Conservation (phyloP, 169 alveolate genomes). For the Plasmodium gallinaceum region DNA sequence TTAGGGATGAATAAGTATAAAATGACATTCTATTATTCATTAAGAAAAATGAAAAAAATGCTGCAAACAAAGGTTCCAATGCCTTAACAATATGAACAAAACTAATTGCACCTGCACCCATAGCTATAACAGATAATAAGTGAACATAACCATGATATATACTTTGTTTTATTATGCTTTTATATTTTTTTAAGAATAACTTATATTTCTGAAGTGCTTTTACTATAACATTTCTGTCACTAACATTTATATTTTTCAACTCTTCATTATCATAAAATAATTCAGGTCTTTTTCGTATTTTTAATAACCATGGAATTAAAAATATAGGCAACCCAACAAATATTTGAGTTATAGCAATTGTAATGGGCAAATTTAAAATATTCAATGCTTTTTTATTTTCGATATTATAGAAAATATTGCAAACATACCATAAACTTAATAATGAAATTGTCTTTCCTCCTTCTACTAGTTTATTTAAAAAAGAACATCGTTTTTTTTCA, state of each 20-base stretch:
- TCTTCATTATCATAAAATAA: conserved; percentile 50
- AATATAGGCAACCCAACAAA: conserved; percentile 84
- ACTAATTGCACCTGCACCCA: conserved; percentile 83
- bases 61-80: conserved; percentile 82
- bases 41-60: conserved; percentile 78
- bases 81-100: conserved; percentile 85
- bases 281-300: conserved; percentile 65
- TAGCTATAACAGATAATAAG: conserved; percentile 81
- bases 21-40: conserved; percentile 78
- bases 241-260: conserved; percentile 31
- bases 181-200: conserved; percentile 67
- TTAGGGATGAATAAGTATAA: conserved; percentile 79
- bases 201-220: conserved; percentile 58
- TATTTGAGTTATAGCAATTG: conserved; percentile 86
- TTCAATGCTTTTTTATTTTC: conserved; percentile 85
- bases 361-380: conserved; percentile 81
- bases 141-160: conserved; percentile 78
- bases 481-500: conserved; percentile 22
- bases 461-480: conserved; percentile 51
- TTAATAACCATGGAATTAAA: conserved; percentile 81
- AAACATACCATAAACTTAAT: conserved; percentile 81
- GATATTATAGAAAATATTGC: conserved; percentile 82
- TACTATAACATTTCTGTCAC: conserved; percentile 58
- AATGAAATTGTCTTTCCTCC: conserved; percentile 68
- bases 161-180: conserved; percentile 79